Base-by-base conservation (phyloP, 495 filamentous ascomycete genomes). In the Symbiotaphrina buchneri region DNA sequence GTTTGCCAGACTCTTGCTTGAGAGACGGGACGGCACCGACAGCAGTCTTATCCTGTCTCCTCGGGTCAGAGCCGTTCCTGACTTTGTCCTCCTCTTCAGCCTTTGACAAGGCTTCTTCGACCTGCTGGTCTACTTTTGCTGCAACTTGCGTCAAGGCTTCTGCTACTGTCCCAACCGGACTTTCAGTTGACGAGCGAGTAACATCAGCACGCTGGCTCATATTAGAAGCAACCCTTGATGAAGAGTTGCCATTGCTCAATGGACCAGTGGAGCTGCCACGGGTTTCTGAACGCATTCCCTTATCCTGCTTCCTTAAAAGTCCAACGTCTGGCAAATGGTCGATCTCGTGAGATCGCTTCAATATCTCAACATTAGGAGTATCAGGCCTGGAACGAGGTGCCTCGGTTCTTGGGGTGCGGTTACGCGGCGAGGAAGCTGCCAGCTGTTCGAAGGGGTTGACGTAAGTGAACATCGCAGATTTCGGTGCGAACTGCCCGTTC, bases 381-480 rank as follows among this genome's bases (percentile, higher is more conserved):
- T 32, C 16, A 17, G 31, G 10, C 6, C 30, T 27, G 0, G 41
- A 36, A 17, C 20, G 21, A 16, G 37, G 35, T 11, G 38, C 17
- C 11, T 43, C 39, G 10, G 44, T 34, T 15, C 49, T 51, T 17
- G 63, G 56, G 3, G 59, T 55, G 19, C 51, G 58, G 36, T 66
- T 70, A 11, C 63, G 63, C 31, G 73, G 72, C 18, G 68, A 77
- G 5, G 70, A 71, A 5, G 59, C 59, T 36, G 73, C 62, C 18
- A 82, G 46, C 43, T 80, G 69, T 19, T 81, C 76, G 36, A 85
- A 83, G 3, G 78, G 78, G 41, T 82, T 82, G 38, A 73, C 65
- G 45, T 80, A 79, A 18, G 65, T 78, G 51, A 85, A 85, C 17
- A 74, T 53, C n/a, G n/a, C n/a, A n/a, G n/a, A n/a, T n/a, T n/a